Percentiles rank a stretch among this genome's conserved stretches.
phyloP scores from a whole-genome alignment of 306 rosid genomes.

The Fragaria iinumae region DNA sequence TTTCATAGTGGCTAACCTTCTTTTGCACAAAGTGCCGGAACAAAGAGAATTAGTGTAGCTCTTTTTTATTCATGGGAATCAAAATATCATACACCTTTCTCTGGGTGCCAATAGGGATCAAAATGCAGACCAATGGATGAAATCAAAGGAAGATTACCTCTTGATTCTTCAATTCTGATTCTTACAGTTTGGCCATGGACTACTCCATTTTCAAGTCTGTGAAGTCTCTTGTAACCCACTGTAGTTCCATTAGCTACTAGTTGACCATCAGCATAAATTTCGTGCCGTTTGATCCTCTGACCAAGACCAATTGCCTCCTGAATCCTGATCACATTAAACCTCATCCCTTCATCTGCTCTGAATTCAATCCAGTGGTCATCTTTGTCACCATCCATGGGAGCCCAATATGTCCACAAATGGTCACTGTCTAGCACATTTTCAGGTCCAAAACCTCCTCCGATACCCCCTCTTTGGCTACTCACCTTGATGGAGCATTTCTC shows the following conservation, averaged over 20 bases:
- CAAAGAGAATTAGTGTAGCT: background rate
- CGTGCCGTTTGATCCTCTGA: slow-evolving; percentile 68
- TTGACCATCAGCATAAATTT: slow-evolving; percentile 58
- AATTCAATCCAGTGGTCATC: slow-evolving; percentile 69
- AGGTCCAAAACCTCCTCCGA: slow-evolving; percentile 58
- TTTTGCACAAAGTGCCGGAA: background rate
- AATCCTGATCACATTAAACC: slow-evolving; percentile 77
- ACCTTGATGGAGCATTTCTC: slow-evolving; percentile 41
- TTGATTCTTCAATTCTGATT: slow-evolving; percentile 48
- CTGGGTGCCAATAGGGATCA: slow-evolving; percentile 75
- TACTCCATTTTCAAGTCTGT: slow-evolving; percentile 57
- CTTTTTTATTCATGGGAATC: background rate
- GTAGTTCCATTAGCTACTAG: slow-evolving; percentile 55
- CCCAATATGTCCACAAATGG: slow-evolving; percentile 82
- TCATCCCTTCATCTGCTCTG: slow-evolving; percentile 35
- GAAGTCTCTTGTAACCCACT: slow-evolving; percentile 79
- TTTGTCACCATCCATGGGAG: slow-evolving; percentile 43
- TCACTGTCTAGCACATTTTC: slow-evolving; percentile 69
- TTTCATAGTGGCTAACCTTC: background rate
- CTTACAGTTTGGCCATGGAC: slow-evolving; percentile 55
- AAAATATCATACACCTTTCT: background rate
- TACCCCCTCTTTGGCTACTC: slow-evolving; percentile 69
- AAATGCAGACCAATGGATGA: slow-evolving; percentile 80
- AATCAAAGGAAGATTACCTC: slow-evolving; percentile 59
- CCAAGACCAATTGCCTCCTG: slow-evolving; percentile 95